Evolutionary conservation across 2,329 filamentous ascomycete genomes (phyloP).

Genomic region (Colletotrichum navitas): DNA sequence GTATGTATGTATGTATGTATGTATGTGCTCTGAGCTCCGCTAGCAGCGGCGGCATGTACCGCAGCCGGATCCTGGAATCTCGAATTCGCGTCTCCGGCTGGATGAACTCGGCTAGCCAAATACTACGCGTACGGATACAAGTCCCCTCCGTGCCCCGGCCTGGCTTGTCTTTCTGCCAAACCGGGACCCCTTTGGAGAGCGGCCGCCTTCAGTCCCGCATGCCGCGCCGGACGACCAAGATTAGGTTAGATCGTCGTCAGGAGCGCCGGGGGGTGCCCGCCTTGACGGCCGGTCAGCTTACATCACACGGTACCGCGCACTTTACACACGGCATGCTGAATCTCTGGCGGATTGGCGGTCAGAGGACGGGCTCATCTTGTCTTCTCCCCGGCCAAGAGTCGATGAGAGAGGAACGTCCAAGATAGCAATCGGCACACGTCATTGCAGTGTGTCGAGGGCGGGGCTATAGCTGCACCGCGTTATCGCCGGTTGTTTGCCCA

Average conservation of each 20-base stretch:
- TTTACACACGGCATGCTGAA: background rate
- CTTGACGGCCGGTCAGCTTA: background rate
- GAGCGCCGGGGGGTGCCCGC: background rate
- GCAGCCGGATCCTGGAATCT: too few species aligned
- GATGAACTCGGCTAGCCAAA: background rate
- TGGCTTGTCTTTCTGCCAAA: background rate
- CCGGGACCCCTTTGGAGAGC: background rate
- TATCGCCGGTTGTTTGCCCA: constrained; percentile 12
- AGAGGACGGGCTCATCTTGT: background rate
- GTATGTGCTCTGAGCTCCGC: too few species aligned
- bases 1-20: too few species aligned
- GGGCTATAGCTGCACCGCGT: constrained; percentile 28
- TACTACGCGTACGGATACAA: background rate
- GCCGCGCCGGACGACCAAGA: background rate
- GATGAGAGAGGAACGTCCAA: background rate
- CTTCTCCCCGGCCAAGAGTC: background rate
- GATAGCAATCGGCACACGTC: constrained; percentile 35
- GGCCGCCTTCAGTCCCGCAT: background rate
- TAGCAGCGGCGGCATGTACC: constrained; percentile 10
- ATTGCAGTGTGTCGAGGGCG: constrained; percentile 23
- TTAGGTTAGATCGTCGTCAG: background rate
- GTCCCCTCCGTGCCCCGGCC: too few species aligned
- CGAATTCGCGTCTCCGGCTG: too few species aligned
- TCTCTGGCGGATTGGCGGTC: background rate
- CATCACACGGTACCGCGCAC: background rate